Conservation (phyloP, 2,329 filamentous ascomycete genomes). For the Pseudohalonectria lignicola region DNA sequence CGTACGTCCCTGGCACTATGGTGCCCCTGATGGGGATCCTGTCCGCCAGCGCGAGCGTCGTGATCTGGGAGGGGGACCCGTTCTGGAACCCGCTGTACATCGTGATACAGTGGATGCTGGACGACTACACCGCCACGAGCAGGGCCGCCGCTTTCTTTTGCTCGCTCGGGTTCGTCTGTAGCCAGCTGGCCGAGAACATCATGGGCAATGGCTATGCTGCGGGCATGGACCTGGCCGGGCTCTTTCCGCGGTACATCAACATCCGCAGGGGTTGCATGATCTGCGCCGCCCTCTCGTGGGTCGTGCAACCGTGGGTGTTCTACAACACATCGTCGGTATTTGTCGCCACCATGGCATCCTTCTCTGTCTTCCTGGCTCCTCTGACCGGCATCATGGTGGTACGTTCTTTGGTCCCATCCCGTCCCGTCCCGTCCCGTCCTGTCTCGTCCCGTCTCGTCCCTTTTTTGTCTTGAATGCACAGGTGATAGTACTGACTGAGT, state of each 20-base stretch:
- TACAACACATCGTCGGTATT: slow-evolving; percentile 17
- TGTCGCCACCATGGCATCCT: slow-evolving; percentile 22
- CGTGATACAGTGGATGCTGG: slow-evolving; percentile 23
- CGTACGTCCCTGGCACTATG: slow-evolving; percentile 25
- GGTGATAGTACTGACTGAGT: neutral
- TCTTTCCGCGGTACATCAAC: slow-evolving; percentile 42
- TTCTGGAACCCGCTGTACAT: slow-evolving; percentile 31
- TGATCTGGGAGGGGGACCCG: slow-evolving; percentile 15
- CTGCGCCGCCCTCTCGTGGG: slow-evolving; percentile 8
- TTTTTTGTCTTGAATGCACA: neutral
- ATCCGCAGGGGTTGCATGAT: slow-evolving; percentile 33
- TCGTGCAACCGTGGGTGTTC: slow-evolving; percentile 19
- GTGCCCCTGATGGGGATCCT: slow-evolving; percentile 26
- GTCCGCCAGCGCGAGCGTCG: slow-evolving; percentile 14
- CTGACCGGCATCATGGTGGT: slow-evolving; percentile 25
- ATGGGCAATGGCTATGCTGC: slow-evolving; percentile 36
- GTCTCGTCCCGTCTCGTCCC: neutral
- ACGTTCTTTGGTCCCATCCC: neutral
- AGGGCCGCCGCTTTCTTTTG: slow-evolving; percentile 34
- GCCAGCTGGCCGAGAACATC: slow-evolving; percentile 31
- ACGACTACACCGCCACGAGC: slow-evolving; percentile 16
- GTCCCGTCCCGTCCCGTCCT: neutral
- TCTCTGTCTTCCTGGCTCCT: slow-evolving; percentile 26
- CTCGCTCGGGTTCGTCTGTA: slow-evolving; percentile 28
- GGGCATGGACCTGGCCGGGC: slow-evolving; percentile 43